Percentiles rank a stretch among this genome's conserved stretches.
These are phyloP conservation scores for Protomyces lactucae-debilis DNA, from an alignment of 1,139 yeast genomes.

Conservation along the genomic window DNA sequence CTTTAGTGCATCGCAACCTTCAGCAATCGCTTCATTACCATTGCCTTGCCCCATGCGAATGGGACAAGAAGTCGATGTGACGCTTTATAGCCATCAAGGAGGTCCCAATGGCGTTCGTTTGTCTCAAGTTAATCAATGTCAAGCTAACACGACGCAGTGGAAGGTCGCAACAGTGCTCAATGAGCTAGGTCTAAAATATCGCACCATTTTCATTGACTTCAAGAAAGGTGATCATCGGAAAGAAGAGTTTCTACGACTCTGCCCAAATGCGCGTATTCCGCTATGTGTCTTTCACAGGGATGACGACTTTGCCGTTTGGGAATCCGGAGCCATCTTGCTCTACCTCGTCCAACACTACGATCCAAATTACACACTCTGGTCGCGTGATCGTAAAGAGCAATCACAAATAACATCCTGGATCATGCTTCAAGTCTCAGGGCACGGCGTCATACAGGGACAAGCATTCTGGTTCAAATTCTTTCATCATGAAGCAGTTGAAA, in stretches of 20 bases:
- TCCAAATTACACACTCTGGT: slow-evolving; percentile 44
- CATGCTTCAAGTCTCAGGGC: slow-evolving; percentile 22
- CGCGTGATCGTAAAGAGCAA: slow-evolving; percentile 31
- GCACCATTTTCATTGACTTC: slow-evolving; percentile 82
- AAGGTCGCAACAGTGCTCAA: slow-evolving; percentile 87
- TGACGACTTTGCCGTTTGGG: slow-evolving; percentile 45
- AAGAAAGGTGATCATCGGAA: slow-evolving; percentile 41
- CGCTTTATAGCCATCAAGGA: slow-evolving; percentile 32
- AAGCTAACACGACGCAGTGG: slow-evolving; percentile 51
- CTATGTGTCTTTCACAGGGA: slow-evolving; percentile 48
- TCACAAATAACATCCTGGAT: slow-evolving; percentile 33
- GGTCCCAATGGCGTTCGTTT: slow-evolving; percentile 30
- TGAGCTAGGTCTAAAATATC: slow-evolving; percentile 71
- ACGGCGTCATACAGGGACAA: slow-evolving; percentile 29
- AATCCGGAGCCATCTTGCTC: slow-evolving; percentile 56
- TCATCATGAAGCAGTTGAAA: slow-evolving; percentile 28
- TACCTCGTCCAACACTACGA: slow-evolving; percentile 55
- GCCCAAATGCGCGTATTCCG: slow-evolving; percentile 63
- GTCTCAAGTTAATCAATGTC: background rate
- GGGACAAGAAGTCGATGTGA: slow-evolving; percentile 17
- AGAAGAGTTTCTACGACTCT: slow-evolving; percentile 51
- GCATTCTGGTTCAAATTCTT: slow-evolving; percentile 33
- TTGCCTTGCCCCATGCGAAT: background rate
- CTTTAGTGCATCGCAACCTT: too few relatives aligned
- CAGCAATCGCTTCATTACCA: too few relatives aligned